A percentile compares a stretch with the other conserved stretches of the same genome.
Evolutionary conservation across 2,329 filamentous ascomycete genomes (phyloP).

Genomic region (Talaromyces piceae): DNA sequence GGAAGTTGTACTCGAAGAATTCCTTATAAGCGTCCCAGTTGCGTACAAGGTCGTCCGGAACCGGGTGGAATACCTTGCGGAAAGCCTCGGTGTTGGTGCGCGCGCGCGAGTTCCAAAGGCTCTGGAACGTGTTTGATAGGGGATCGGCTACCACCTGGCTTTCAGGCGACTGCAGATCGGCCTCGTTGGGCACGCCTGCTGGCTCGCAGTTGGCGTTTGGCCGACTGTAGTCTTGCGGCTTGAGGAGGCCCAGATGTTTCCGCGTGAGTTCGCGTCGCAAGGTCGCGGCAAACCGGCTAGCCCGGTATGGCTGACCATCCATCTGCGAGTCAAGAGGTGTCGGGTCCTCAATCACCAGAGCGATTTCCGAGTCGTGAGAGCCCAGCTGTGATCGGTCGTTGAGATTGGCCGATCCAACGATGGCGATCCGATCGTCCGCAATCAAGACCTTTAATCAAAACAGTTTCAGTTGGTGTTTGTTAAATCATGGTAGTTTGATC

Average conservation of each 20-base stretch:
- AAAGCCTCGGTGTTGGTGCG: constrained; percentile 54
- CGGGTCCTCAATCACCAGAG: constrained; percentile 82
- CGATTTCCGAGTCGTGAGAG: constrained; percentile 82
- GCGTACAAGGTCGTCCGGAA: constrained; percentile 51
- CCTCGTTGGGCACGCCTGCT: constrained; percentile 48
- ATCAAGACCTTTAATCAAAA: constrained; percentile 61
- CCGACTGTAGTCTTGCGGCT: constrained; percentile 60
- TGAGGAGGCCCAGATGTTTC: constrained; percentile 79
- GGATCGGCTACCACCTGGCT: constrained; percentile 51
- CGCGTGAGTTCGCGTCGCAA: constrained; percentile 78
- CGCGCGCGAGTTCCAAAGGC: constrained; percentile 52
- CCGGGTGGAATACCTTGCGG: constrained; percentile 54
- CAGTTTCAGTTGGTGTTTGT: no score
- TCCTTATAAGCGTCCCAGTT: constrained; percentile 57
- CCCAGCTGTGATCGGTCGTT: constrained; percentile 88
- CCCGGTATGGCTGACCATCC: constrained; percentile 69
- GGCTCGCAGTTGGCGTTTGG: constrained; percentile 53
- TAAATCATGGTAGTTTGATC: no score
- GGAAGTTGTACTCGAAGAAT: constrained; percentile 56
- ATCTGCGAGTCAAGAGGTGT: constrained; percentile 64
- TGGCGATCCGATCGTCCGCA: constrained; percentile 74
- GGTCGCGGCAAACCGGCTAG: constrained; percentile 73
- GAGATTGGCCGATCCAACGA: constrained; percentile 83
- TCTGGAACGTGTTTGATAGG: constrained; percentile 48
- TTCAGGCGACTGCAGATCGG: constrained; percentile 46